phyloP scores from a whole-genome alignment of 2,329 filamentous ascomycete species.

The Neurospora sp. region DNA sequence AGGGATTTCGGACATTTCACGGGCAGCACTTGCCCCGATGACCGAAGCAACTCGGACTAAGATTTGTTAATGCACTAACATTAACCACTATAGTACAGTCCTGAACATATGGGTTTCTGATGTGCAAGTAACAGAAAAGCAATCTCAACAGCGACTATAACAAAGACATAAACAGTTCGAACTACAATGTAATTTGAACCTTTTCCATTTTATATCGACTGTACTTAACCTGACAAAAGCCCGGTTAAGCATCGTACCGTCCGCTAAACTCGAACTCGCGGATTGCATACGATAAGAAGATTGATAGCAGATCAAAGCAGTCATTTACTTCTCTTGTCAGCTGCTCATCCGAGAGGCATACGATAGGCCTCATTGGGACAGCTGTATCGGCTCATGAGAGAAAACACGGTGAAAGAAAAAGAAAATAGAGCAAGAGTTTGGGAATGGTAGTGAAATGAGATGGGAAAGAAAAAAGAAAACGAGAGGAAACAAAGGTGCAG shows the following conservation, averaged over 20 bases:
- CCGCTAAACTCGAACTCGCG: neutral
- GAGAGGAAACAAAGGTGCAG: neutral
- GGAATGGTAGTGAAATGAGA: neutral
- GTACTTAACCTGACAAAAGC: neutral
- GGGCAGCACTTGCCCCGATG: neutral
- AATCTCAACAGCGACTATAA: neutral
- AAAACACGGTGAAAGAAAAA: neutral
- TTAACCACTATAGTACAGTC: neutral
- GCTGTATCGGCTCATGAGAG: neutral
- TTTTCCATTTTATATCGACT: neutral
- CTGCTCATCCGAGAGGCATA: too few species aligned
- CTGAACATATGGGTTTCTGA: neutral
- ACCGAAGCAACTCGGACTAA: neutral
- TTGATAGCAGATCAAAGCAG: too few species aligned
- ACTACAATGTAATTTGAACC: neutral
- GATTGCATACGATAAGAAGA: too few species aligned
- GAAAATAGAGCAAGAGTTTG: neutral
- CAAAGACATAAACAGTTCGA: neutral
- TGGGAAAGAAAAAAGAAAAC: neutral
- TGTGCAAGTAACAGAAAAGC: neutral
- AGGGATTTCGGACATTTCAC: neutral
- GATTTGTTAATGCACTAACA: neutral
- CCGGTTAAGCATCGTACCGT: neutral
- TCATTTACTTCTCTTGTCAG: too few species aligned
- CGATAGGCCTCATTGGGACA: too few species aligned